A percentile compares a stretch with the other conserved stretches of the same genome.
These are phyloP conservation scores for Camellia lanceoleosa DNA, from an alignment of 148 eudicot species.

Conservation along the genomic window DNA sequence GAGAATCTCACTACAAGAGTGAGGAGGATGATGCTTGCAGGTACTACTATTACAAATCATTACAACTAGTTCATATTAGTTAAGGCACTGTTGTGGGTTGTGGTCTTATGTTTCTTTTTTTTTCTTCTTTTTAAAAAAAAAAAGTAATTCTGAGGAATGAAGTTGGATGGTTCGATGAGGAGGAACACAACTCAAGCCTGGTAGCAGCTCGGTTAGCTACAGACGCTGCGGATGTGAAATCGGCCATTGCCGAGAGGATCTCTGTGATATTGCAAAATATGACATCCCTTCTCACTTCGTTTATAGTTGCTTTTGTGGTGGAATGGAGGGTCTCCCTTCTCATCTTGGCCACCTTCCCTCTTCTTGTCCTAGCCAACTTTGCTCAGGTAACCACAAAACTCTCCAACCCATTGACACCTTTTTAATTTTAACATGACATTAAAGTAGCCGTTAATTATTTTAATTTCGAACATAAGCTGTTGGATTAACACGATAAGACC, in stretches of 20 bases:
- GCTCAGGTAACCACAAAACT: conserved; percentile 67
- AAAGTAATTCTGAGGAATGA: conserved; percentile 98
- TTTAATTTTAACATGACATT: not conserved
- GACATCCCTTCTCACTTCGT: conserved; percentile 97
- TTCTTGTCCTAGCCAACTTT: conserved; percentile 93
- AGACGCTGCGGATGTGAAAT: conserved; percentile 96
- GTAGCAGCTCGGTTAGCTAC: conserved; percentile 90
- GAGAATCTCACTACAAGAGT: conserved; percentile 98
- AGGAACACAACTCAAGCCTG: conserved; percentile 97
- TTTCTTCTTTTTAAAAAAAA: not conserved
- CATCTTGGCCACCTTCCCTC: conserved; percentile 95
- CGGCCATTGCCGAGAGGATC: conserved; percentile 98
- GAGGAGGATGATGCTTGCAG: conserved; percentile 99
- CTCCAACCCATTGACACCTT: not conserved
- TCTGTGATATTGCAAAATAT: conserved; percentile 93
- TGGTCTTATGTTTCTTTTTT: not conserved
- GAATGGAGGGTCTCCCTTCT: conserved; percentile 99
- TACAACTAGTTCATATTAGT: not conserved
- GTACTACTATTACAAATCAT: conserved; percentile 26
- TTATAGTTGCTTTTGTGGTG: conserved; percentile 92
- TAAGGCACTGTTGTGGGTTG: not conserved
- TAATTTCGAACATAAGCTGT: too few species aligned
- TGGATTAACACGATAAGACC: too few species aligned
- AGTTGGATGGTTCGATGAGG: conserved; percentile 99
- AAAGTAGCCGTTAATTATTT: too few species aligned